These are phyloP conservation scores for Fraxinus anomala DNA, from an alignment of 257 asterid genomes.

Conservation along the genomic window DNA sequence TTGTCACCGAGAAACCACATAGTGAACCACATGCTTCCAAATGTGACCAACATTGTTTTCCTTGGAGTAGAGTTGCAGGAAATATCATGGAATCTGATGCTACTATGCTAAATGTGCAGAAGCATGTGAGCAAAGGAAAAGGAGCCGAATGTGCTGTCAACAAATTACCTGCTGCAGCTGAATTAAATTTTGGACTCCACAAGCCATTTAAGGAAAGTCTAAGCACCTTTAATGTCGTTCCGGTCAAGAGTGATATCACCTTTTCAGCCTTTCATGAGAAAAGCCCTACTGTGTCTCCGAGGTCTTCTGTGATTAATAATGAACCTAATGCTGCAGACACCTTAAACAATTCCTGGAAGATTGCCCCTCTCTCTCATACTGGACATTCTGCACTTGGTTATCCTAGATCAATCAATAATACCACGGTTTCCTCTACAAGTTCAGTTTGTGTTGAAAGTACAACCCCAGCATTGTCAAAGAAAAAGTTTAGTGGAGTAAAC, in stretches of 20 bases:
- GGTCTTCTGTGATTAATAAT: constrained; percentile 28
- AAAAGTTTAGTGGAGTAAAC: constrained; percentile 21
- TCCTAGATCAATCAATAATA: constrained; percentile 30
- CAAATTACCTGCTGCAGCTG: constrained; percentile 35
- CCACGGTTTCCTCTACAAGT: constrained; percentile 31
- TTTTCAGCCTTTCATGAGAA: constrained; percentile 37
- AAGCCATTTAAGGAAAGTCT: constrained; percentile 29
- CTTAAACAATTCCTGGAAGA: constrained; percentile 35
- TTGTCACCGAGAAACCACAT: constrained; percentile 17
- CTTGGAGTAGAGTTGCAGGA: constrained; percentile 28
- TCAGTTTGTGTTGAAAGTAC: constrained; percentile 30
- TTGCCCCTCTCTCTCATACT: constrained; percentile 28
- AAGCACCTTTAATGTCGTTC: constrained; percentile 33
- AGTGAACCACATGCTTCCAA: constrained; percentile 29
- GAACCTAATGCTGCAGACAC: constrained; percentile 34
- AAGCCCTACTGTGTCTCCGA: constrained; percentile 25
- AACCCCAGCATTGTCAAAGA: constrained; percentile 29
- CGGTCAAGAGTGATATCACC: constrained; percentile 30
- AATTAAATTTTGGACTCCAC: constrained; percentile 31
- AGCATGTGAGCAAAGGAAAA: constrained; percentile 30
- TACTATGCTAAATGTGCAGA: constrained; percentile 25
- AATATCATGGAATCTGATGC: constrained; percentile 27
- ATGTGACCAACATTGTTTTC: constrained; percentile 36
- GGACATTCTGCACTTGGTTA: constrained; percentile 26
- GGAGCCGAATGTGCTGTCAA: constrained; percentile 23